phyloP scores from a whole-genome alignment of 2,329 filamentous ascomycete species.

The Fusarium heterosporum region DNA sequence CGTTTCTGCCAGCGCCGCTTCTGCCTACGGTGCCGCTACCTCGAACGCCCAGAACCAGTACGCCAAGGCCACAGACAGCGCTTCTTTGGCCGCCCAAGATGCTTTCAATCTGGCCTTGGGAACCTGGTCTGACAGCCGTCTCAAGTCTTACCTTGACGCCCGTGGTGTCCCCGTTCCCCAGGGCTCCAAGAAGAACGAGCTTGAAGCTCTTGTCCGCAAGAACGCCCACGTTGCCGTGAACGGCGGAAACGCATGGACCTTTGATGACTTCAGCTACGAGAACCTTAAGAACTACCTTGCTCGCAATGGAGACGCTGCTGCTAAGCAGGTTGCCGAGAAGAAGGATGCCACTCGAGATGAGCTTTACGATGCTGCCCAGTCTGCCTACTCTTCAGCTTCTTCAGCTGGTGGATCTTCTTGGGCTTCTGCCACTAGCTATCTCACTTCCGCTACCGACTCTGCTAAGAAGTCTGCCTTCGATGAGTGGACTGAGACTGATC shows the following conservation, averaged over 20 bases:
- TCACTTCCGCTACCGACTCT: constrained; percentile 72
- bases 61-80: constrained; percentile 79
- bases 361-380: constrained; percentile 73
- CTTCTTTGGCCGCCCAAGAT: constrained; percentile 70
- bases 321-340: constrained; percentile 71
- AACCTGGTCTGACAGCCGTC: constrained; percentile 78
- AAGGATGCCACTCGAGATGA: constrained; percentile 78
- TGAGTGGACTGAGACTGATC: constrained; percentile 77
- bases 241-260: constrained; percentile 80
- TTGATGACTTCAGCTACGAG: constrained; percentile 79
- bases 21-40: constrained; percentile 77
- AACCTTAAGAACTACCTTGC: constrained; percentile 72
- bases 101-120: constrained; percentile 72
- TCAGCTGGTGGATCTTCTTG: constrained; percentile 67
- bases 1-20: constrained; percentile 66
- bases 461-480: constrained; percentile 77
- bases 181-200: constrained; percentile 75
- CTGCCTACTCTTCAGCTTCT: constrained; percentile 69
- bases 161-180: constrained; percentile 82
- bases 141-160: constrained; percentile 83
- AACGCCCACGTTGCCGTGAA: constrained; percentile 76
- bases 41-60: constrained; percentile 81
- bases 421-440: constrained; percentile 77
- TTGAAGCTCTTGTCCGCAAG: constrained; percentile 79
- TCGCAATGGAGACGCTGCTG: constrained; percentile 64